phyloP scores from a whole-genome alignment of 257 asterid genomes.

The Perilla frutescens region DNA sequence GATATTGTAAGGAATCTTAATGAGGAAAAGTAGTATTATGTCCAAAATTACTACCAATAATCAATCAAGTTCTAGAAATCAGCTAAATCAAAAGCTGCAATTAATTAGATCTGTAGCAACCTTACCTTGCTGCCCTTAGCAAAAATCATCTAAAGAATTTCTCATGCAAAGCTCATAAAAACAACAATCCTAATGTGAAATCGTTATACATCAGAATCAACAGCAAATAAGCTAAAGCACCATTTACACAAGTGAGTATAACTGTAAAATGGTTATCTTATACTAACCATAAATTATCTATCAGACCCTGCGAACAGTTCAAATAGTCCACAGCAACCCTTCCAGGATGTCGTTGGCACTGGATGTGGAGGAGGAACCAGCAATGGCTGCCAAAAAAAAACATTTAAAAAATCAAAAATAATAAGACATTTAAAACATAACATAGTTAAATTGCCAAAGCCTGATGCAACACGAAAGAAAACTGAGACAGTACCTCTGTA shows the following conservation, averaged over 20 bases:
- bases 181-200: not conserved
- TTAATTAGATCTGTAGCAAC: not conserved
- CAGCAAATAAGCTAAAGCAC: not conserved
- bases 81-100: not conserved
- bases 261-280: not conserved
- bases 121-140: not conserved
- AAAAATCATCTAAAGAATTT: slow-evolving; percentile 12
- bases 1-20: not conserved
- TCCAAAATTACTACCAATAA: no score
- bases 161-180: not conserved
- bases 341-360: slow-evolving; percentile 58
- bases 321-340: slow-evolving; percentile 76
- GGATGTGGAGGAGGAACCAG: slow-evolving; percentile 43
- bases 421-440: not conserved
- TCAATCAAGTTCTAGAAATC: not conserved
- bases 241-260: slow-evolving; percentile 3
- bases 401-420: not conserved
- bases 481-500: slow-evolving; percentile 43
- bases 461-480: not conserved
- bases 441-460: not conserved
- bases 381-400: slow-evolving; percentile 46
- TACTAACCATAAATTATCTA: slow-evolving; percentile 48
- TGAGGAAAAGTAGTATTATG: not conserved
- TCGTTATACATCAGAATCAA: slow-evolving; percentile 17
- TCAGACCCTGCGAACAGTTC: slow-evolving; percentile 61